Conservation (phyloP, 2,329 filamentous ascomycete species). For the Xylariaceae sp. region DNA sequence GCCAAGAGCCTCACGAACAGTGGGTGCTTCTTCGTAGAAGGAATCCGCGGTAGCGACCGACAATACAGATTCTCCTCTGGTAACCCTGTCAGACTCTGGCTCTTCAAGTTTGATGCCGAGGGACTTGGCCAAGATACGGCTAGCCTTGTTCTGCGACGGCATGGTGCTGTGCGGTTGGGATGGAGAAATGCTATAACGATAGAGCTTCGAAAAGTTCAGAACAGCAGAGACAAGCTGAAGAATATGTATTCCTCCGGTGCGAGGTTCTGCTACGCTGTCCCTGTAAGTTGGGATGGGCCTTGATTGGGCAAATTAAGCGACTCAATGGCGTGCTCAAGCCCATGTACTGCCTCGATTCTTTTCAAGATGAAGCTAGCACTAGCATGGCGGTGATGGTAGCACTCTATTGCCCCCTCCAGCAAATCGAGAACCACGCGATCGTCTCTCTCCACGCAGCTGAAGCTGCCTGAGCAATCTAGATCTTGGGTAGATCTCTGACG, state of each 20-base stretch:
- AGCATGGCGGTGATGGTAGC: conserved; percentile 8
- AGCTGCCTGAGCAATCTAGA: too few relatives aligned
- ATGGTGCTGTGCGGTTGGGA: conserved; percentile 28
- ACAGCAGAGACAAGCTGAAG: conserved; percentile 5
- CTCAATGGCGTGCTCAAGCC: conserved; percentile 19
- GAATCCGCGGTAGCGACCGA: conserved; percentile 69
- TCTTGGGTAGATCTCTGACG: too few relatives aligned
- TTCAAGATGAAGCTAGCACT: conserved; percentile 4
- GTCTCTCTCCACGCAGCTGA: too few relatives aligned
- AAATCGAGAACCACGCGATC: too few relatives aligned
- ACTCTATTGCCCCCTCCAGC: too few relatives aligned
- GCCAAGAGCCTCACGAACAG: conserved; percentile 65
- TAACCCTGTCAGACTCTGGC: conserved; percentile 62
- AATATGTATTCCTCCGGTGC: conserved; percentile 9
- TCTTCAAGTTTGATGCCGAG: conserved; percentile 79
- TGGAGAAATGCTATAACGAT: not conserved
- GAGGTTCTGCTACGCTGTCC: conserved; percentile 3
- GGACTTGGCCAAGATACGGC: conserved; percentile 70
- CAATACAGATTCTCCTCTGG: conserved; percentile 74
- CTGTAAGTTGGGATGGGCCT: conserved; percentile 9
- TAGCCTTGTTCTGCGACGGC: conserved; percentile 53
- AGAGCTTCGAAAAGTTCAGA: not conserved
- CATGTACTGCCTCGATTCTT: conserved; percentile 11
- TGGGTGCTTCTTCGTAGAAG: conserved; percentile 81
- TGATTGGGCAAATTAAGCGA: conserved; percentile 12